Percentiles rank a stretch among this genome's conserved stretches.
These are phyloP conservation scores for Eremochloa ophiuroides DNA, from an alignment of 176 grass and related monocot genomes.

Conservation along the genomic window DNA sequence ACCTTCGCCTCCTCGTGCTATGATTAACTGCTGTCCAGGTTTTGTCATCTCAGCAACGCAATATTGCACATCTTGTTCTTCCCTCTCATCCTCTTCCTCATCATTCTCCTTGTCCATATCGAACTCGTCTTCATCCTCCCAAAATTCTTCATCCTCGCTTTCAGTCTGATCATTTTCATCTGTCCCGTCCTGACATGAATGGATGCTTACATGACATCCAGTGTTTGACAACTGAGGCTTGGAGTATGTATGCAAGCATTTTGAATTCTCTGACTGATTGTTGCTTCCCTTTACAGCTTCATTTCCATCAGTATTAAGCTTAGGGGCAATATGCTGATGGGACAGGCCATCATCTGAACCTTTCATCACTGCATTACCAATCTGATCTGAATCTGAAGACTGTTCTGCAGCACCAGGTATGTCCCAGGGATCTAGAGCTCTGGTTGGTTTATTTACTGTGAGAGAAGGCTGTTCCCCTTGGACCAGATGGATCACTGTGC, in stretches of 20 bases:
- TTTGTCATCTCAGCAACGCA: constrained; percentile 74
- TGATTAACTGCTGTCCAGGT: constrained; percentile 61
- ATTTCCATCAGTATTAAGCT: not conserved
- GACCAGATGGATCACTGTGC: constrained; percentile 92
- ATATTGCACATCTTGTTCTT: constrained; percentile 48
- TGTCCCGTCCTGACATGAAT: not conserved
- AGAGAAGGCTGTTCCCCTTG: constrained; percentile 52
- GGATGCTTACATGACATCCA: not conserved
- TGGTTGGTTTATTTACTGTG: constrained; percentile 36
- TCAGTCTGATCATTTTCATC: constrained; percentile 32
- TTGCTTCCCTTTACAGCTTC: not conserved
- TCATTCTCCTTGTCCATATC: constrained; percentile 6
- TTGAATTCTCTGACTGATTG: not conserved
- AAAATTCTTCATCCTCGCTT: constrained; percentile 29
- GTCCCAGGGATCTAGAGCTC: constrained; percentile 68
- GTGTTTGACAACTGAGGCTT: not conserved
- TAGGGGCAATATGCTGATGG: not conserved
- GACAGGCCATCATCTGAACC: not conserved
- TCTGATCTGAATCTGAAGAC: not conserved
- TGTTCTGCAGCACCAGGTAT: constrained; percentile 41
- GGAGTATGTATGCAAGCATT: not conserved
- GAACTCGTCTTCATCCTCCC: constrained; percentile 25
- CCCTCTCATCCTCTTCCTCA: constrained; percentile 12
- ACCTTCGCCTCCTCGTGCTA: constrained; percentile 71
- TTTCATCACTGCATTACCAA: not conserved